Evolutionary conservation across 495 filamentous ascomycete genomes (phyloP).

Genomic region (Podospora bellae-mahoneyi): DNA sequence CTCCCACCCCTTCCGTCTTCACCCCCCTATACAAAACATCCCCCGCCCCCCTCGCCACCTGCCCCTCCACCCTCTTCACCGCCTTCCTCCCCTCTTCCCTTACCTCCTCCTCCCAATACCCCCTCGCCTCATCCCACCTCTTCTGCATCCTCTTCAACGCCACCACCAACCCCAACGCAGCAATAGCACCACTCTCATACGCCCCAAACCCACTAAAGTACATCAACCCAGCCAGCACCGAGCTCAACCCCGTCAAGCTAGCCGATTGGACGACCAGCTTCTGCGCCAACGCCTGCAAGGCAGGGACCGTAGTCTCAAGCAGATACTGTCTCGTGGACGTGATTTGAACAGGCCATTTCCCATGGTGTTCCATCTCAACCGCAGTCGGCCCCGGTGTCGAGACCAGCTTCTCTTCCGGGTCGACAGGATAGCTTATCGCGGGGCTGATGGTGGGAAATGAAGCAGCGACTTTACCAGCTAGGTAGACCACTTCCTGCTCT

Average conservation of each 20-base stretch:
- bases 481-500: constrained; percentile 71
- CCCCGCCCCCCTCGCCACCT: constrained; percentile 36
- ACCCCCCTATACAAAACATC: constrained; percentile 1
- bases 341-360: constrained; percentile 49
- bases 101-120: constrained; percentile 70
- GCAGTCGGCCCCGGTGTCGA: neutral
- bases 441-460: neutral
- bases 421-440: neutral
- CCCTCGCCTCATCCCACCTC: constrained; percentile 69
- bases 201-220: constrained; percentile 59
- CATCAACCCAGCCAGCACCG: constrained; percentile 62
- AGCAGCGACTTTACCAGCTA: constrained; percentile 70
- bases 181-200: constrained; percentile 79
- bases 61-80: constrained; percentile 33
- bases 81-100: constrained; percentile 76
- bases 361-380: neutral
- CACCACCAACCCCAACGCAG: constrained; percentile 71
- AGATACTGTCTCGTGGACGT: constrained; percentile 58
- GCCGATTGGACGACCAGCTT: constrained; percentile 71
- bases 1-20: constrained; percentile 33
- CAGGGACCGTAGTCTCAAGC: constrained; percentile 61
- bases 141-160: constrained; percentile 71
- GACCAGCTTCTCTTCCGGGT: neutral
- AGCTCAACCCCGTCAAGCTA: constrained; percentile 59
- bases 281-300: constrained; percentile 77